Evolutionary conservation across 2,329 filamentous ascomycete genomes (phyloP).

Genomic region (Paecilomyces sp.): DNA sequence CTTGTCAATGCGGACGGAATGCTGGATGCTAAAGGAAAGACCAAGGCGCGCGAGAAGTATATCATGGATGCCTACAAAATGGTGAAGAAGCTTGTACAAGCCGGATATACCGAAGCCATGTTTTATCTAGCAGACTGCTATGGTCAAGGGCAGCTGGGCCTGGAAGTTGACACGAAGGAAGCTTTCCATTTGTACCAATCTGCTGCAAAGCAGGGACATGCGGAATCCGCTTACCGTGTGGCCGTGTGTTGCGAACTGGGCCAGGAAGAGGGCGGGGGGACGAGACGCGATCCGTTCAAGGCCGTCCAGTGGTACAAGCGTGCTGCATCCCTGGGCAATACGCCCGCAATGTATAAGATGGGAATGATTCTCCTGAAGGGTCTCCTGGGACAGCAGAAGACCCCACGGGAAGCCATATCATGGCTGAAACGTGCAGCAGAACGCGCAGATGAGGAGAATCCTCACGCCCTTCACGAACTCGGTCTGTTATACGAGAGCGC

Average conservation of each 20-base stretch:
- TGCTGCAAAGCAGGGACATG: slow-evolving; percentile 81
- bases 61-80: slow-evolving; percentile 81
- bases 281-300: slow-evolving; percentile 81
- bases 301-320: slow-evolving; percentile 98
- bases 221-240: slow-evolving; percentile 82
- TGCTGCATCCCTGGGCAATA: slow-evolving; percentile 81
- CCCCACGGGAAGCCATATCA: slow-evolving; percentile 75
- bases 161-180: slow-evolving; percentile 79
- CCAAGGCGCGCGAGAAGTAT: slow-evolving; percentile 71
- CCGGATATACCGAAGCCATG: slow-evolving; percentile 76
- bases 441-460: slow-evolving; percentile 78
- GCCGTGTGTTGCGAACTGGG: slow-evolving; percentile 97
- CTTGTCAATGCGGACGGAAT: slow-evolving; percentile 70
- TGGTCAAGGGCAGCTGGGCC: slow-evolving; percentile 70
- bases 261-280: slow-evolving; percentile 87
- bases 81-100: slow-evolving; percentile 74
- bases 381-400: slow-evolving; percentile 76
- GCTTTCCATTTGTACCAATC: slow-evolving; percentile 91
- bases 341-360: slow-evolving; percentile 95
- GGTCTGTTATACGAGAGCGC: slow-evolving; percentile 52
- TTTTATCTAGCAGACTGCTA: slow-evolving; percentile 89
- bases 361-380: slow-evolving; percentile 95
- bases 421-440: slow-evolving; percentile 95
- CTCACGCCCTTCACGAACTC: slow-evolving; percentile 89
- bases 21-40: slow-evolving; percentile 56